Percentiles rank a stretch among this genome's conserved stretches.
These are phyloP conservation scores for Russula dissimulans DNA, from an alignment of 768 basidiomycete species.

Conservation along the genomic window DNA sequence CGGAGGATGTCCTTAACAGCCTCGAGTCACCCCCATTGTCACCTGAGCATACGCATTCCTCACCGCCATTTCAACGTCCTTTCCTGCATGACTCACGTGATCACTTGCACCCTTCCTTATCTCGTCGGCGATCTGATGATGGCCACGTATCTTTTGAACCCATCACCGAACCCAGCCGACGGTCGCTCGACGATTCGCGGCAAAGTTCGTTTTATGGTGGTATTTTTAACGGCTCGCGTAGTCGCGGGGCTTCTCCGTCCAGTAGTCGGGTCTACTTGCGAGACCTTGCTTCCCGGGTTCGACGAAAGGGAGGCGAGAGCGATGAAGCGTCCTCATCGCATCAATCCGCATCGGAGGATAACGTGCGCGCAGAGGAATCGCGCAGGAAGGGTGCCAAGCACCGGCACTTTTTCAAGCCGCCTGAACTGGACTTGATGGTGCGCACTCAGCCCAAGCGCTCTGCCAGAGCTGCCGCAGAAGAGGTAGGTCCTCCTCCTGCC, in stretches of 20 bases:
- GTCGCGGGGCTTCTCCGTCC: slow-evolving; percentile 32
- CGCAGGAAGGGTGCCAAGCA: slow-evolving; percentile 6
- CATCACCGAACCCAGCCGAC: slow-evolving; percentile 36
- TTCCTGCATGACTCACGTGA: slow-evolving; percentile 5
- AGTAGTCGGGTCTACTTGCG: slow-evolving; percentile 36
- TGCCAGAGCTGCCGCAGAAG: neutral
- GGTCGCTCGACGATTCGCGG: slow-evolving; percentile 35
- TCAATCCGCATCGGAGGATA: slow-evolving; percentile 17
- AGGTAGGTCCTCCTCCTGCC: neutral
- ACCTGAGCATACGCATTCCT: slow-evolving; percentile 1
- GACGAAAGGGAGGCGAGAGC: slow-evolving; percentile 29
- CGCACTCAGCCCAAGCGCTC: neutral
- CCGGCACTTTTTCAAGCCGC: slow-evolving; percentile 10
- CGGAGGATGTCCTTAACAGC: slow-evolving; percentile 29
- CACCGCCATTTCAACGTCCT: slow-evolving; percentile 19
- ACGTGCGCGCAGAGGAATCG: slow-evolving; percentile 4
- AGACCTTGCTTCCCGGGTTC: slow-evolving; percentile 29
- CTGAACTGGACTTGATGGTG: slow-evolving; percentile 12
- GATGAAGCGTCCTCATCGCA: slow-evolving; percentile 41
- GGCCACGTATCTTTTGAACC: slow-evolving; percentile 53
- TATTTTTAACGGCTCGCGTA: slow-evolving; percentile 30
- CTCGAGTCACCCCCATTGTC: slow-evolving; percentile 15
- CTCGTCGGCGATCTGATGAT: slow-evolving; percentile 33
- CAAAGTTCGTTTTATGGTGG: slow-evolving; percentile 31
- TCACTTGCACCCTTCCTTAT: slow-evolving; percentile 14